Evolutionary conservation across 1,284 basidiomycete species (phyloP).

Genomic region (Sphaerobolus stellatus): DNA sequence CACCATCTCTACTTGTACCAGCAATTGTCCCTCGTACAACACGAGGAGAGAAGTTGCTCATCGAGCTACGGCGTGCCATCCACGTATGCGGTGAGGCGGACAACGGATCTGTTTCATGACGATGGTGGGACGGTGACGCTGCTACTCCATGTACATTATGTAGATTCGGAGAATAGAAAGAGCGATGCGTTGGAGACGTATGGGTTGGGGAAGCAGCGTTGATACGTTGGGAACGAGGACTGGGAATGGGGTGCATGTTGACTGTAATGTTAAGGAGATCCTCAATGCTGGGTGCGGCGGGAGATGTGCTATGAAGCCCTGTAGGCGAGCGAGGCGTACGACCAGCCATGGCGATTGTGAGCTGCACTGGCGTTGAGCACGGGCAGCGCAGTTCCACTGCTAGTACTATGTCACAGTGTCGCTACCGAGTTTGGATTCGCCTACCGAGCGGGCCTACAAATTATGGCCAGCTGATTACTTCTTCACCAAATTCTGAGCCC

Average conservation of each 20-base stretch:
- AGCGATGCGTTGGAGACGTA: neutral
- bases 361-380: neutral
- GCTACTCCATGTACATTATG: neutral
- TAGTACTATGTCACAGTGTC: neutral
- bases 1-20: slow-evolving; percentile 2
- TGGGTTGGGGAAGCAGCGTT: neutral
- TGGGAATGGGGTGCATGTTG: slow-evolving; percentile 6
- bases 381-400: neutral
- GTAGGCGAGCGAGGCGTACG: slow-evolving; percentile 5
- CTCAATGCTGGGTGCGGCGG: slow-evolving; percentile 4
- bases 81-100: neutral
- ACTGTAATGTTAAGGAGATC: slow-evolving; percentile 3
- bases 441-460: slow-evolving; percentile 5
- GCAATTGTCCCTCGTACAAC: slow-evolving; percentile 9
- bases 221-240: neutral
- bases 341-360: slow-evolving; percentile 5
- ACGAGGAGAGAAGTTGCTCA: slow-evolving; percentile 1
- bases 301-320: neutral
- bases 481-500: neutral
- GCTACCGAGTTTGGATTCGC: neutral
- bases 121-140: neutral
- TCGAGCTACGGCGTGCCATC: neutral
- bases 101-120: neutral
- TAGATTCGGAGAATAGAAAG: neutral
- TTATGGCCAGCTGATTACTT: neutral